These are phyloP conservation scores for Phytophthora pinifolia DNA, from an alignment of 352 stramenopile species.

Conservation along the genomic window DNA sequence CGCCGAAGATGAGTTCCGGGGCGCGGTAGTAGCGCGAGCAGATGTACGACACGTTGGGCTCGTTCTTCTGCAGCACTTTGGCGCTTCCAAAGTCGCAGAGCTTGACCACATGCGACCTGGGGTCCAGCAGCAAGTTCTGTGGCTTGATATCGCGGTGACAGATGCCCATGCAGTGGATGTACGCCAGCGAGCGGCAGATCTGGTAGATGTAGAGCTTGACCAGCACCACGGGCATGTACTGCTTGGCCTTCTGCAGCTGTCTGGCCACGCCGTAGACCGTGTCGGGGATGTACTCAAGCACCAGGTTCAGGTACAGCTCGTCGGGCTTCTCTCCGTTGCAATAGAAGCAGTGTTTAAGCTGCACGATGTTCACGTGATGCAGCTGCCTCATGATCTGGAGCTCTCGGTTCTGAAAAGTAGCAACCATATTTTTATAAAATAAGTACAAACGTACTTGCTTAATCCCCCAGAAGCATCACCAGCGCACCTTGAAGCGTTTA, in stretches of 20 bases:
- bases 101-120: constrained; percentile 97
- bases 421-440: constrained; percentile 8
- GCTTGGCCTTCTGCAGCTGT: constrained; percentile 96
- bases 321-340: constrained; percentile 95
- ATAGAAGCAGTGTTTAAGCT: constrained; percentile 99
- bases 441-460: constrained; percentile 4
- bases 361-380: constrained; percentile 98
- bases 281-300: constrained; percentile 99
- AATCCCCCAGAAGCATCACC: background rate
- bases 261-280: constrained; percentile 98
- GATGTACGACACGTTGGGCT: constrained; percentile 99
- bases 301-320: constrained; percentile 99
- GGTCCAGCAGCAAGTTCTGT: constrained; percentile 98
- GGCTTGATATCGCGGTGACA: constrained; percentile 99
- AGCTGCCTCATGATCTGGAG: constrained; percentile 99
- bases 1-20: constrained; percentile 99
- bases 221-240: constrained; percentile 95
- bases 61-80: constrained; percentile 95
- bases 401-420: constrained; percentile 92
- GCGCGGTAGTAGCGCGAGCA: constrained; percentile 99
- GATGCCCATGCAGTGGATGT: constrained; percentile 98
- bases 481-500: constrained; percentile 97
- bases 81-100: constrained; percentile 99
- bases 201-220: constrained; percentile 99
- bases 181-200: constrained; percentile 96